Base-by-base conservation (phyloP, 768 basidiomycete species). In the Exsudoporus frostii region DNA sequence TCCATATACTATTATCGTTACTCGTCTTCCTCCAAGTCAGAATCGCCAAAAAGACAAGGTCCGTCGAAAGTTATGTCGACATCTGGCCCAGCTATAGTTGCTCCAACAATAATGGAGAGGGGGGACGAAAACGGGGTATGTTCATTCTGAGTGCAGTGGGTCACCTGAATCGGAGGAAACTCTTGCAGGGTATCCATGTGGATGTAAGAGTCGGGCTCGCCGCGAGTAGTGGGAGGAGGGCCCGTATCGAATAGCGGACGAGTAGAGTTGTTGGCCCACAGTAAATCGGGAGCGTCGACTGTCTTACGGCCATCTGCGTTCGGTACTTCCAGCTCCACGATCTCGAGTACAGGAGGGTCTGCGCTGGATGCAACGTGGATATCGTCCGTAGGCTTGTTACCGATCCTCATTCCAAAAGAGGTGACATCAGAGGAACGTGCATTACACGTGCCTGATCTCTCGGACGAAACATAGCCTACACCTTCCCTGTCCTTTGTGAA, bases 21-120 rank as follows among this genome's bases (percentile, higher is more conserved):
- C 42, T 46, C 58, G n/a, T 66, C 65, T 29, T 69, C 69, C 20
- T 63, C 67, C 42, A 64, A 30, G 46, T 69, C 67, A 38, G 67
- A 71, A 17, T 69, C 67, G 45, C 49, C 53, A 50, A 69, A 69
- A 22, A 69, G 59, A 53, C 67, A 65, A 13, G 67, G 67, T 20
- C 67, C 69, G 14, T 56, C 56, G 33, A 59, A 63, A 5, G 38
- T 45, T 40, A 48, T 27, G 25, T 60, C 56, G 5, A 34, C 19
- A 24, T 54, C 55, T 19, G 33, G 32, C 34, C 42, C 48, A 11
- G 20, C 22, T 17, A 38, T 8, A 4, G 43, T 44, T 32, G 27
- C 36, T n/a, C 37, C 45, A 8, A 29, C 37, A n/a, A 37, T 2
- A 13, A 15, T 32, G 10, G 32, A 17, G 25, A 34, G 17, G 11